Percentiles rank a stretch among this genome's conserved stretches.
phyloP scores from a whole-genome alignment of 176 grass and related monocot genomes.

The Juncus effusus region DNA sequence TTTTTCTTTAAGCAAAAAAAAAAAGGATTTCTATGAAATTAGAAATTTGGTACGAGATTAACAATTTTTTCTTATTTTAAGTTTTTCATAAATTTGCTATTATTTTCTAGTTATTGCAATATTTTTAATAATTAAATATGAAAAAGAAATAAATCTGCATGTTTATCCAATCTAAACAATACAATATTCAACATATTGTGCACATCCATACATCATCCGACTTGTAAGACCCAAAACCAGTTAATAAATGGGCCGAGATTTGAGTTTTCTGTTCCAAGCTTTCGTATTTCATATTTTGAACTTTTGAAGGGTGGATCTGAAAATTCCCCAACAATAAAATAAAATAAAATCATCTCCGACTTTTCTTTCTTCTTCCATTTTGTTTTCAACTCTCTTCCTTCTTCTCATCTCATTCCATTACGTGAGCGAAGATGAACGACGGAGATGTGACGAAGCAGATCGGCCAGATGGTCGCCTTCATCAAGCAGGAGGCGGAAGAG shows the following conservation, averaged over 20 bases:
- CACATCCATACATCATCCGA: no score
- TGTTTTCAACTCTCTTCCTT: neutral
- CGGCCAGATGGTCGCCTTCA: conserved; percentile 64
- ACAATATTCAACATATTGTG: no score
- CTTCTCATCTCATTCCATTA: conserved; percentile 19
- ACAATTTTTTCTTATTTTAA: no score
- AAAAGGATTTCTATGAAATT: no score
- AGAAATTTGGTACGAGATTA: no score
- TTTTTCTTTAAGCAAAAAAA: no score
- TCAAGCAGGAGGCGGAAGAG: conserved; percentile 61
- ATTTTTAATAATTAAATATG: no score
- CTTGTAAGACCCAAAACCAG: neutral
- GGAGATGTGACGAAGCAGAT: conserved; percentile 47
- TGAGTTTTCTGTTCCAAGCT: neutral
- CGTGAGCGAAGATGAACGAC: conserved; percentile 42
- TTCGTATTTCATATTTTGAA: neutral
- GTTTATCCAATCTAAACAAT: no score
- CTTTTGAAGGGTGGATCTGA: neutral
- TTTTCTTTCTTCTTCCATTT: neutral
- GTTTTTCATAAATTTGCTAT: no score
- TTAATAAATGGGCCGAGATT: neutral
- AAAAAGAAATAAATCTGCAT: no score
- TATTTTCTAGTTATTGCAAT: no score
- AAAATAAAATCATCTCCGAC: conserved; percentile 16
- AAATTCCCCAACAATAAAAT: neutral